Base-by-base conservation (phyloP, 192 early-diverging fungal genomes). In the Coemansia sp. region DNA sequence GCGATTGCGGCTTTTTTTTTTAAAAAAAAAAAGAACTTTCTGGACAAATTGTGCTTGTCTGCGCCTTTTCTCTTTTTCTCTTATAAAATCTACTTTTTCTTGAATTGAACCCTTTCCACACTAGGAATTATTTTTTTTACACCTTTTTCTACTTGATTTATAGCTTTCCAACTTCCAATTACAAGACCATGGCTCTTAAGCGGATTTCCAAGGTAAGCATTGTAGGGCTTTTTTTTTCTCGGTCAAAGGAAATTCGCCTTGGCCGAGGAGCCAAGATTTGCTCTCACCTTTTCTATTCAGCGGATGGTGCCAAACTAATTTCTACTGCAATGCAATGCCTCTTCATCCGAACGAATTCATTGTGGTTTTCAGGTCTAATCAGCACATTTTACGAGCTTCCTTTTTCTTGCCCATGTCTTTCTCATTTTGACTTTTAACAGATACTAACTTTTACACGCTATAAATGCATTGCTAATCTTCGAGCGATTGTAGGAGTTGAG, bases 201-300 rank as follows among this genome's bases (percentile, higher is more conserved):
- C 92, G 97, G 82, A 98, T 98, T 89, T 95, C 93, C 88, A 98
- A 98, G 92, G 96, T 94, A 88, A 68, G 84, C 23, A 26, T 53
- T 53, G 9, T 23, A 7, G 7, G 23, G 7, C 14, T 26, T 53
- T 14, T 21, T 6, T 4, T 15, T 46, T 46, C 44, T 46, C 16
- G 18, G 7, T 14, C 16, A 18, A 46, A 18, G 44, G 1, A 5
- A 46, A 46, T 46, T 41, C 2, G 2, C 39, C 6, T 41, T 41
- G 39, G 5, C 7, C 12, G 39, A 41, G 39, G 12, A 41, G 12
- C 12, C 7, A 41, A 41, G 12, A 12, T 41, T 12, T 41, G 12
- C 12, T 30, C 30, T 30, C 30, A 3, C 30, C 30, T 30, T 30
- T 30, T 30, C 30, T 30, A 30, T 30, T 30, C 3, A 3, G 30